Conservation (phyloP, 306 rosid species). For the Argentina anserina region DNA sequence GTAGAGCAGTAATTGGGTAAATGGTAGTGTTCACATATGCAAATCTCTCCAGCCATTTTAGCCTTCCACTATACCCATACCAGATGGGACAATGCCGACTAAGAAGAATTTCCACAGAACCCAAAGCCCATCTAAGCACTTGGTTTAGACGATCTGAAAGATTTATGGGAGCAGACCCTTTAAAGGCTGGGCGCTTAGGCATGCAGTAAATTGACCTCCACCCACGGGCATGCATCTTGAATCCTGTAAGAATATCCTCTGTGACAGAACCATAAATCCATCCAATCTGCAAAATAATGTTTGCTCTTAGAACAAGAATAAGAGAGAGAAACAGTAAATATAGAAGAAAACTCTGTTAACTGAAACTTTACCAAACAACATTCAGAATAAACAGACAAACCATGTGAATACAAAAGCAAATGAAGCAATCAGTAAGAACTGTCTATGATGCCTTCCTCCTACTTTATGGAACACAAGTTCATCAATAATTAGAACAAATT, state of each 20-base stretch:
- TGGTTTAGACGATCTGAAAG: slow-evolving; percentile 98
- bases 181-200: slow-evolving; percentile 86
- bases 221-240: slow-evolving; percentile 99
- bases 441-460: neutral
- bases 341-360: neutral
- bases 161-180: slow-evolving; percentile 98
- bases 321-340: neutral
- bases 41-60: slow-evolving; percentile 93
- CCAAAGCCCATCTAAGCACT: slow-evolving; percentile 97
- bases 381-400: neutral
- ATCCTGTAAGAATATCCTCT: slow-evolving; percentile 98
- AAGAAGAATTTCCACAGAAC: slow-evolving; percentile 90
- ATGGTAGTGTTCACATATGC: slow-evolving; percentile 96
- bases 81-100: slow-evolving; percentile 97
- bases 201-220: slow-evolving; percentile 97
- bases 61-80: slow-evolving; percentile 93
- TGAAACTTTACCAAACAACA: neutral
- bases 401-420: neutral
- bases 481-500: neutral
- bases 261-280: slow-evolving; percentile 99
- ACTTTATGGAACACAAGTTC: neutral
- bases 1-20: slow-evolving; percentile 85
- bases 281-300: slow-evolving; percentile 62
- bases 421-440: neutral
- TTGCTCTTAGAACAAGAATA: neutral